Evolutionary conservation across 352 stramenopile genomes (phyloP), one percentile per base, ranked within the genome.

Genomic region (Phytophthora multivora): DNA sequence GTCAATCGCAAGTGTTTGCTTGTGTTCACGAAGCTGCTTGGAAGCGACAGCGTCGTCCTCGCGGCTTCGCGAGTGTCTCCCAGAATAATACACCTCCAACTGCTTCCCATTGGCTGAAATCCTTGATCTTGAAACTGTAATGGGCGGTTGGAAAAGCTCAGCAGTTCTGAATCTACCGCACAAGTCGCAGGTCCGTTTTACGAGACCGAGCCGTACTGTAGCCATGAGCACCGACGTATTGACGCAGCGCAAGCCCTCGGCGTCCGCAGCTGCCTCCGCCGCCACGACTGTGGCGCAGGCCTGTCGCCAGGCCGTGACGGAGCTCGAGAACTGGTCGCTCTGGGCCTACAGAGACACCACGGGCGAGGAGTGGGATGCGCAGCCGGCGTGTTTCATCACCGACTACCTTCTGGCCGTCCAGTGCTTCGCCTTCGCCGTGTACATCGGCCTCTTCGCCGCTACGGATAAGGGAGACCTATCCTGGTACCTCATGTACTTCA

Each of bases 401-500:
- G 87, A 95, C 72, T 95, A 95, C 66, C 43, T 94, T 30, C 72
- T 95, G 51, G 87, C 83, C 9, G 47, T 92, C 15, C 87, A 95
- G 71, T 93, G 83, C 71, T 95, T 95, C 54, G 75, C 79, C 45
- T 93, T 90, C 68, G 75, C 83, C 46, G 68, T 83, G 15, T 95
- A 95, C 69, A 76, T 93, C 39, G 72, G 72, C n/a, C 71, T 93
- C n/a, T 91, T 89, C 39, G 80, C 79, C 12, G 65, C 70, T 15
- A 73, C 77, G 23, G 79, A 88, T 19, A 75, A 82, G 46, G 70
- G 66, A 48, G 65, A 86, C 38, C 46, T 75, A 23, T 63, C 76
- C 54, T 94, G 85, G 87, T 94, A 94, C 61, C 36, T 94, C 38
- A 91, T 92, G 63, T 95, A 95, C 79, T 94, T 95, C 63, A 73